A percentile compares a stretch with the other conserved stretches of the same genome.
phyloP scores from a whole-genome alignment of 306 rosid genomes.

The Luffa aegyptiaca region DNA sequence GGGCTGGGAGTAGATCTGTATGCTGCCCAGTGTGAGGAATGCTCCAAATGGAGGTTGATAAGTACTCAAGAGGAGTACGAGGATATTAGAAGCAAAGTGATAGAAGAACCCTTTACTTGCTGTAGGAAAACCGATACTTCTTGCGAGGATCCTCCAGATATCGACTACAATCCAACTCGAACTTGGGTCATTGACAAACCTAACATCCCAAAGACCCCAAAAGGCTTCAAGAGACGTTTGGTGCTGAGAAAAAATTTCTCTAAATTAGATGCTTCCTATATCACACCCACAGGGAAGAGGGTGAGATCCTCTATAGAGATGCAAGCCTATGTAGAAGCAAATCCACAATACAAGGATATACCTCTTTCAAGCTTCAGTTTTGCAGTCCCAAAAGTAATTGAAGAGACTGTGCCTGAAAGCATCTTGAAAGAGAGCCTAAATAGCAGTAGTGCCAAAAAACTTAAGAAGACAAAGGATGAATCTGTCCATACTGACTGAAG shows the following conservation, averaged over 20 bases:
- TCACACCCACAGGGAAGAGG: conserved; percentile 58
- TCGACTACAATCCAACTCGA: conserved; percentile 51
- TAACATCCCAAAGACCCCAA: conserved; percentile 60
- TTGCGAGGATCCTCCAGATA: conserved; percentile 68
- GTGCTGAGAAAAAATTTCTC: conserved; percentile 70
- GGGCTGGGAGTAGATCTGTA: conserved; percentile 26
- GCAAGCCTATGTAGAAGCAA: conserved; percentile 35
- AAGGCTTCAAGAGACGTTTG: conserved; percentile 61
- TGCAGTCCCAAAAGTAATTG: conserved; percentile 62
- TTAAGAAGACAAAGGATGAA: conserved; percentile 19
- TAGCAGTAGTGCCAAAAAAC: conserved; percentile 22
- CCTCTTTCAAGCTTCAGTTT: conserved; percentile 45
- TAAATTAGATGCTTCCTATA: conserved; percentile 63
- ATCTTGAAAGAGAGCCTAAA: conserved; percentile 27
- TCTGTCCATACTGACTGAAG: neutral
- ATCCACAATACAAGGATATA: conserved; percentile 34
- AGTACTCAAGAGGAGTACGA: conserved; percentile 67
- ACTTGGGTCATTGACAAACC: conserved; percentile 94
- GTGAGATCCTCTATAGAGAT: conserved; percentile 64
- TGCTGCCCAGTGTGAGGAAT: conserved; percentile 62
- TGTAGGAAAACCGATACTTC: conserved; percentile 29
- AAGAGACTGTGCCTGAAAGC: conserved; percentile 57
- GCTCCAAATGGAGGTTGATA: conserved; percentile 84
- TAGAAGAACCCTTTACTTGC: conserved; percentile 55
- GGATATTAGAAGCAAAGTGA: conserved; percentile 46